Base-by-base conservation (phyloP, 139 green algal genomes). In the Haematococcus lacustris region DNA sequence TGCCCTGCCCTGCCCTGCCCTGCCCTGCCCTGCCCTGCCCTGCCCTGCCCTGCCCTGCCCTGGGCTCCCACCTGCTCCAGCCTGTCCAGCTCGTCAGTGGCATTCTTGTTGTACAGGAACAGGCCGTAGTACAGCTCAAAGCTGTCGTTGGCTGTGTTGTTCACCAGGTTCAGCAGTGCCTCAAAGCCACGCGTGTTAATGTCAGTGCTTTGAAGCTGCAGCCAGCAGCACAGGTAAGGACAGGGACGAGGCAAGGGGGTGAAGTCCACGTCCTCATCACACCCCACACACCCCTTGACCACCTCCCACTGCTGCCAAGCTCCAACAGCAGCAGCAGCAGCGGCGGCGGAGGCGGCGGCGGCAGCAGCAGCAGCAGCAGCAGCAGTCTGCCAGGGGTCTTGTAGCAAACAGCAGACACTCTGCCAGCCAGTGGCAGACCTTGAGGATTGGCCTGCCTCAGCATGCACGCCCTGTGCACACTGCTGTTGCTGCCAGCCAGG, bases 61-160 rank as follows among this genome's bases (percentile, higher is more conserved):
- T n/a, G n/a, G n/a, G n/a, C n/a, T n/a, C 43, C 35, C 53, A 78
- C 73, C 40, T 80, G 35, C 50, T 85, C 80, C 41, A 85, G 64
- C 35, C 73, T 65, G 51, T 85, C 80, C 38, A 85, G 76, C 70
- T 80, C 70, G 2, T 80, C 74, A 38, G 68, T 75, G 1, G 74
- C 74, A 51, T 80, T 80, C 74, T 80, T 83, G 76, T 98, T 98
- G 90, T 99, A 99, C 89, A 99, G 93, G 83, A 99, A 99, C 23
- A 99, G 91, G 37, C 95, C 95, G 79, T 99, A 99, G 90, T 99
- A 99, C 5, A 99, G 90, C 59, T 99, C 95, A 75, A 99, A 99
- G 3, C 91, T 97, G 84, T 99, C 95, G 64, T 97, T 88, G 37
- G 76, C 81, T 34, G 95, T 99, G 84, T 98, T 98, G 67, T 97